These are phyloP conservation scores for Manihot esculenta DNA, from an alignment of 441 rosid genomes.

Conservation along the genomic window DNA sequence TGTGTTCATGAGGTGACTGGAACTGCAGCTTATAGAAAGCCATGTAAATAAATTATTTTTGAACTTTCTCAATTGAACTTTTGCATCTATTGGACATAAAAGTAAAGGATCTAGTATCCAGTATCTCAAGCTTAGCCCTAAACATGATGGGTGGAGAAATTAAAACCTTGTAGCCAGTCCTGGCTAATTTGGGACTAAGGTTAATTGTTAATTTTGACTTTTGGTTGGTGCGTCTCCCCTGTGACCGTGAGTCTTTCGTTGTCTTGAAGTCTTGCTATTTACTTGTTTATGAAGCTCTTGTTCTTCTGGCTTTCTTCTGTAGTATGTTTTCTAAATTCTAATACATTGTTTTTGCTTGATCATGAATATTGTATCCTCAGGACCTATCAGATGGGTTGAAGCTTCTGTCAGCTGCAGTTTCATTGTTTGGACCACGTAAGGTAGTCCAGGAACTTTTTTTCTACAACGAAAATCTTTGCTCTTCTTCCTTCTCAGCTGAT, in stretches of 20 bases:
- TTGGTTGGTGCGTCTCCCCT: not conserved
- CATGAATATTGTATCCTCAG: slow-evolving; percentile 40
- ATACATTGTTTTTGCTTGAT: slow-evolving; percentile 19
- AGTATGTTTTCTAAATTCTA: slow-evolving; percentile 12
- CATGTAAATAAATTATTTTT: not conserved
- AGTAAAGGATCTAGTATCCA: not conserved
- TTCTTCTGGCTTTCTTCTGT: not conserved
- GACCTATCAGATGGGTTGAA: slow-evolving; percentile 66
- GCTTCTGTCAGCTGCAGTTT: slow-evolving; percentile 66
- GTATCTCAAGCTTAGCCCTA: not conserved
- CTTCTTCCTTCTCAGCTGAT: slow-evolving; percentile 29
- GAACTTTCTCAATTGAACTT: not conserved
- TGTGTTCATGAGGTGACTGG: not conserved
- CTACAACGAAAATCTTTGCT: slow-evolving; percentile 28
- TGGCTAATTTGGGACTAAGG: not conserved
- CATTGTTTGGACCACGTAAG: slow-evolving; percentile 75
- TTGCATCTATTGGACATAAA: not conserved
- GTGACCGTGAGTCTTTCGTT: not conserved
- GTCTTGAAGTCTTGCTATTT: not conserved
- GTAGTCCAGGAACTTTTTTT: slow-evolving; percentile 44
- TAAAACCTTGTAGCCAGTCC: not conserved
- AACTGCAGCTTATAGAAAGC: not conserved
- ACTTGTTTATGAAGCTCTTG: slow-evolving; percentile 1
- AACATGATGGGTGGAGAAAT: not conserved
- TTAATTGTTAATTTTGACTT: not conserved